These are phyloP conservation scores for Neotropicomus parvogracilis DNA, from an alignment of 1,284 basidiomycete species.

Conservation along the genomic window DNA sequence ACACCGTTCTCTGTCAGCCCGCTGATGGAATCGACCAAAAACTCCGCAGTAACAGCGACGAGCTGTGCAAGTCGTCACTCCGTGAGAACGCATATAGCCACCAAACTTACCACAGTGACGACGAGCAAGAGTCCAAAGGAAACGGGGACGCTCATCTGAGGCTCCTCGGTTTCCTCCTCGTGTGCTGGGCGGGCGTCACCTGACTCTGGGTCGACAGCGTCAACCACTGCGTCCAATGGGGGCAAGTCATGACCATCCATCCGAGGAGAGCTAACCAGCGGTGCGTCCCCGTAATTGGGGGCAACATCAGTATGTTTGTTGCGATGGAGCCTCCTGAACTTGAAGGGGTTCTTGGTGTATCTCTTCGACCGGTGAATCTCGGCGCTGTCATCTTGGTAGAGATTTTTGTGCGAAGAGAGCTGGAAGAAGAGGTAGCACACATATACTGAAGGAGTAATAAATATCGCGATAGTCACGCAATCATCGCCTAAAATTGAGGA, in stretches of 20 bases:
- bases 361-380: conserved; percentile 24
- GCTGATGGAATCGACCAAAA: conserved; percentile 76
- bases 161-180: conserved; percentile 51
- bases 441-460: conserved; percentile 50
- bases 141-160: conserved; percentile 52
- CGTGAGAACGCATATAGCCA: not conserved
- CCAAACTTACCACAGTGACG: conserved; percentile 59
- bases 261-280: conserved; percentile 17
- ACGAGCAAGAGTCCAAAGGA: conserved; percentile 51
- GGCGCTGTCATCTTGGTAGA: conserved; percentile 58
- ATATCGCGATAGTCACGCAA: conserved; percentile 3
- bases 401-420: conserved; percentile 75
- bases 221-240: fast-evolving
- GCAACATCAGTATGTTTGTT: conserved; percentile 5
- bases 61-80: conserved; percentile 34
- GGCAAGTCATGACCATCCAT: not conserved
- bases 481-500: conserved; percentile 10
- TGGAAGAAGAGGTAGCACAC: conserved; percentile 78
- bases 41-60: conserved; percentile 76
- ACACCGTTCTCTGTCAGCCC: conserved; percentile 49
- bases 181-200: not conserved
- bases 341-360: conserved; percentile 32
- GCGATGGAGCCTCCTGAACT: conserved; percentile 16
- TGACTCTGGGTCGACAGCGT: conserved; percentile 13
- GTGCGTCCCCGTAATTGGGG: not conserved